A percentile compares a stretch with the other conserved stretches of the same genome.
These are phyloP conservation scores for Mycosarcoma maydis DNA, from an alignment of 1,284 basidiomycete genomes.

Conservation along the genomic window DNA sequence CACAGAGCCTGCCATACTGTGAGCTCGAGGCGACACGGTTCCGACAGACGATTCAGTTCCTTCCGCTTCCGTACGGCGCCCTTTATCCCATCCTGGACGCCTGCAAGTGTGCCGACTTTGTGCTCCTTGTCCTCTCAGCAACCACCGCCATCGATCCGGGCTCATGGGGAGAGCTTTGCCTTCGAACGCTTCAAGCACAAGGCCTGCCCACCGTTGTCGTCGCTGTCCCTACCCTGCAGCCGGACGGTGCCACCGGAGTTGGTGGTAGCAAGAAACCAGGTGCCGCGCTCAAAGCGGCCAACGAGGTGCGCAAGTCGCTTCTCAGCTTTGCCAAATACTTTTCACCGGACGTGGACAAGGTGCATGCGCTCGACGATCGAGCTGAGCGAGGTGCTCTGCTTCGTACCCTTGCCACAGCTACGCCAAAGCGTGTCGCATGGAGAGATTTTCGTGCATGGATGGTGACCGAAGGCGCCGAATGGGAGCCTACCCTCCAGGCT, in stretches of 20 bases:
- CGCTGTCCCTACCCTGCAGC: conserved; percentile 67
- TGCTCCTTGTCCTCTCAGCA: conserved; percentile 84
- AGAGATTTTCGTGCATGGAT: conserved; percentile 82
- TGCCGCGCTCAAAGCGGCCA: conserved; percentile 49
- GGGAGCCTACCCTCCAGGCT: conserved; percentile 33
- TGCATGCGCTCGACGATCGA: conserved; percentile 73
- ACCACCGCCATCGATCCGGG: conserved; percentile 78
- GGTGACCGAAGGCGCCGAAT: conserved; percentile 74
- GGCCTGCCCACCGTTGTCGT: conserved; percentile 80
- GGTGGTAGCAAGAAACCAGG: conserved; percentile 51
- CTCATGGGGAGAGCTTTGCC: conserved; percentile 84
- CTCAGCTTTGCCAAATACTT: conserved; percentile 84
- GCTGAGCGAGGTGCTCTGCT: conserved; percentile 73
- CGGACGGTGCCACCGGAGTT: conserved; percentile 40
- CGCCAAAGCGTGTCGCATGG: conserved; percentile 76
- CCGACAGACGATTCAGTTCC: conserved; percentile 87
- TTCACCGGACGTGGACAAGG: conserved; percentile 79
- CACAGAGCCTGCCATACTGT: conserved; percentile 30
- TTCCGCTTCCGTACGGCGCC: conserved; percentile 71
- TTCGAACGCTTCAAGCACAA: conserved; percentile 76
- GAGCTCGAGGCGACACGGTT: conserved; percentile 76
- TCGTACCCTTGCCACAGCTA: conserved; percentile 69
- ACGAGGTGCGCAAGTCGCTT: conserved; percentile 62
- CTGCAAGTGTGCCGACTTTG: conserved; percentile 88
- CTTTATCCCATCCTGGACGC: conserved; percentile 85